Percentiles rank a stretch among this genome's conserved stretches.
Conservation (phyloP, 2,329 filamentous ascomycete species). For the Aspergillus eucalypticola region DNA sequence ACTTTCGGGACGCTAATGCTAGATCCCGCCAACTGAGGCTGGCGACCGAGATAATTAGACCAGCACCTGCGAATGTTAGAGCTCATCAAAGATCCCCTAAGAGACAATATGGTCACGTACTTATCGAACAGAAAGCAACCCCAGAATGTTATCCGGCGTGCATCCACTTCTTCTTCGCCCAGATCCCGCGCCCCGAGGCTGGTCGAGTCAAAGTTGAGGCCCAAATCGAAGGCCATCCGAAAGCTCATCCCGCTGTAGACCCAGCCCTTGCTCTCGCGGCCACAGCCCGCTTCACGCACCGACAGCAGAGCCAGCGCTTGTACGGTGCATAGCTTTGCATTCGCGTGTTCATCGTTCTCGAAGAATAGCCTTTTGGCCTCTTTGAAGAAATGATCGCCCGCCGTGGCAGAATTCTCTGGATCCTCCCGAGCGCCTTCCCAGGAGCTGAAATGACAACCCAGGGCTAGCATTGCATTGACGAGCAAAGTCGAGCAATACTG, state of each 20-base stretch:
- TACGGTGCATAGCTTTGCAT: conserved; percentile 82
- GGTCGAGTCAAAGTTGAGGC: conserved; percentile 79
- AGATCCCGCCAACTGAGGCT: conserved; percentile 79
- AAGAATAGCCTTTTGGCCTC: conserved; percentile 88
- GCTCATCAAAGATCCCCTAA: background rate
- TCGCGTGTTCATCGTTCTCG: conserved; percentile 91
- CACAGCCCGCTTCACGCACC: conserved; percentile 91
- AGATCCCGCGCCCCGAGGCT: conserved; percentile 64
- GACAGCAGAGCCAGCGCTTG: conserved; percentile 96
- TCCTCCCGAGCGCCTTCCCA: conserved; percentile 70
- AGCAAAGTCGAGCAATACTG: conserved; percentile 85
- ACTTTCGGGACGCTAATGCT: conserved; percentile 84
- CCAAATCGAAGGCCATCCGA: conserved; percentile 93
- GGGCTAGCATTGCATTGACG: conserved; percentile 89
- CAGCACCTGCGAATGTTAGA: conserved; percentile 62
- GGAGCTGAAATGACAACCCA: conserved; percentile 91
- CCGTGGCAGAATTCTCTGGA: conserved; percentile 75
- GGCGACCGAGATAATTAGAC: conserved; percentile 92
- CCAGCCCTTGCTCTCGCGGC: conserved; percentile 93
- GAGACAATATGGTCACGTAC: conserved; percentile 38
- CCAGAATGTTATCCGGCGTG: conserved; percentile 91
- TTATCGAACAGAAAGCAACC: conserved; percentile 98
- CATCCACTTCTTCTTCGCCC: conserved; percentile 83
- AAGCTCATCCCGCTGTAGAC: conserved; percentile 99
- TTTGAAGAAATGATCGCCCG: conserved; percentile 93